phyloP scores from a whole-genome alignment of 352 stramenopile species.

The Phytophthora colocasiae region DNA sequence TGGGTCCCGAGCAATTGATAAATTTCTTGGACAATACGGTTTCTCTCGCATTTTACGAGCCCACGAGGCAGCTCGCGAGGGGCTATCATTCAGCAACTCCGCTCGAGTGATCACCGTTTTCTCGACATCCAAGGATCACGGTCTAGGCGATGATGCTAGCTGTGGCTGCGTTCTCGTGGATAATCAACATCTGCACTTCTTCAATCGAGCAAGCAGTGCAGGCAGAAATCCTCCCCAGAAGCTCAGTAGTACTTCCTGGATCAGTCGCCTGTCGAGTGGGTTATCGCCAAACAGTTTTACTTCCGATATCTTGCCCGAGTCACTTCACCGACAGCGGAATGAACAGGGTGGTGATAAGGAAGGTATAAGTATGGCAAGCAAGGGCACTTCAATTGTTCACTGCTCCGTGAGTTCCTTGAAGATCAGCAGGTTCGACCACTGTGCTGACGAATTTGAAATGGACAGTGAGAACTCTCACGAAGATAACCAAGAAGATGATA shows the following conservation, averaged over 20 bases:
- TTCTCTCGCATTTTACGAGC: slow-evolving; percentile 77
- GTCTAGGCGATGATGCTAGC: slow-evolving; percentile 60
- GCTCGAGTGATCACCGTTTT: slow-evolving; percentile 76
- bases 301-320: neutral
- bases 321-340: neutral
- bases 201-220: slow-evolving; percentile 53
- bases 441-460: slow-evolving; percentile 2
- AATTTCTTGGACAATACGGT: slow-evolving; percentile 63
- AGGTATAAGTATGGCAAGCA: slow-evolving; percentile 1
- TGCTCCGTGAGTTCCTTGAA: slow-evolving; percentile 1
- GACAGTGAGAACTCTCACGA: slow-evolving; percentile 1
- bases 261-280: slow-evolving; percentile 15
- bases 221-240: slow-evolving; percentile 25
- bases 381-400: neutral
- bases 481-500: slow-evolving; percentile 37
- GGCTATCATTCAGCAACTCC: slow-evolving; percentile 63
- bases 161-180: slow-evolving; percentile 78
- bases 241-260: slow-evolving; percentile 13
- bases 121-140: slow-evolving; percentile 79
- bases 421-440: slow-evolving; percentile 12
- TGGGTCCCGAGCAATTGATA: slow-evolving; percentile 64
- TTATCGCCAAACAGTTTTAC: slow-evolving; percentile 2
- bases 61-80: slow-evolving; percentile 88
- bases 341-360: neutral
- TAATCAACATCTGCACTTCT: slow-evolving; percentile 56